A percentile compares a stretch with the other conserved stretches of the same genome.
Conservation (phyloP, 805 yeast species). For the Schwanniomyces polymorphus region DNA sequence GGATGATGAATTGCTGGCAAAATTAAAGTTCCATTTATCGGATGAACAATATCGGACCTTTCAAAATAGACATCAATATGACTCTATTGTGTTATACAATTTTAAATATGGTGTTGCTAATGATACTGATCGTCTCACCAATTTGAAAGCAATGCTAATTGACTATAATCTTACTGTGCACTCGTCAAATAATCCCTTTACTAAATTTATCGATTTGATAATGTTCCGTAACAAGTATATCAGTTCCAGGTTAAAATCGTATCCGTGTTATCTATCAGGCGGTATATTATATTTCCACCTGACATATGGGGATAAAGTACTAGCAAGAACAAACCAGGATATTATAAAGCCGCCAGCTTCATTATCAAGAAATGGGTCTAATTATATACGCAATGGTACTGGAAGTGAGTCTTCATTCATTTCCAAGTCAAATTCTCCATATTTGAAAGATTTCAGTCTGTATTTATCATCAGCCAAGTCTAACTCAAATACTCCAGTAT, state of each 20-base stretch:
- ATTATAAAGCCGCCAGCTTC: constrained; percentile 18
- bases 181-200: constrained; percentile 57
- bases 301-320: constrained; percentile 25
- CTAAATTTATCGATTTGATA: constrained; percentile 40
- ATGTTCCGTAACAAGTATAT: constrained; percentile 31
- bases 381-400: neutral
- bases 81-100: constrained; percentile 67
- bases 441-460: constrained; percentile 31
- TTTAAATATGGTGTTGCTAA: constrained; percentile 32
- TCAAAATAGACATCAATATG: constrained; percentile 52
- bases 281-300: constrained; percentile 37
- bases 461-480: constrained; percentile 27
- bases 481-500: constrained; percentile 14
- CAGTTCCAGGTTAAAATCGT: constrained; percentile 29
- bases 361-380: constrained; percentile 12
- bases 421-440: constrained; percentile 14
- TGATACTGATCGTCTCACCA: constrained; percentile 28
- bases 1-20: constrained; percentile 66
- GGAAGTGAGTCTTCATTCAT: neutral
- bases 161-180: constrained; percentile 34
- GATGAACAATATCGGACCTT: constrained; percentile 56
- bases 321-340: constrained; percentile 12
- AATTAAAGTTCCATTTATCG: constrained; percentile 58
- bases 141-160: constrained; percentile 36
- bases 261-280: constrained; percentile 36